Evolutionary conservation across 139 green algal species (phyloP).

Genomic region (Closterium sp.): DNA sequence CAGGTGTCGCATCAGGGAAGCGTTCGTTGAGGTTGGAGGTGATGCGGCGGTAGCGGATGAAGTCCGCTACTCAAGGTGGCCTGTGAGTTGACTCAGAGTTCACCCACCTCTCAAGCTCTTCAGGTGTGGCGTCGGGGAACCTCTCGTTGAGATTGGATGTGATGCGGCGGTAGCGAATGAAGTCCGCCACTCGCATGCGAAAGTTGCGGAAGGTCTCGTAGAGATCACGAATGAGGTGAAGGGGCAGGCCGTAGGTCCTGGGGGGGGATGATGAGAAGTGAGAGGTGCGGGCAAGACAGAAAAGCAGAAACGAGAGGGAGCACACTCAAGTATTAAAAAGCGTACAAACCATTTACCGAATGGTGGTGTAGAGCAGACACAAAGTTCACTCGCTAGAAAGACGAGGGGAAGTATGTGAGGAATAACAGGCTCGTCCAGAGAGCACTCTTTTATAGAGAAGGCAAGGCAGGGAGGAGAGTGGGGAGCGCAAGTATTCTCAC

Average conservation of each 20-base stretch:
- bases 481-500: too few relatives aligned
- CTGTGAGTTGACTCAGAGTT: not conserved
- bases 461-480: too few relatives aligned
- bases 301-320: too few relatives aligned
- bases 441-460: too few relatives aligned
- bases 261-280: too few relatives aligned
- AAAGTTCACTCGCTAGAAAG: too few relatives aligned
- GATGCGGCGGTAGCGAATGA: conserved; percentile 88
- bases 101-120: conserved; percentile 75
- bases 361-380: too few relatives aligned
- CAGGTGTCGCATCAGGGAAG: conserved; percentile 80
- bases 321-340: too few relatives aligned
- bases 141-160: conserved; percentile 88
- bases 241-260: conserved; percentile 86
- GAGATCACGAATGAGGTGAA: conserved; percentile 94
- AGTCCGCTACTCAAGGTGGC: conserved; percentile 76
- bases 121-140: conserved; percentile 81
- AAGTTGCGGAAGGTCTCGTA: conserved; percentile 97
- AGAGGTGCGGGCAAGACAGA: too few relatives aligned
- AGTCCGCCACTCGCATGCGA: conserved; percentile 76
- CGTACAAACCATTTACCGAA: too few relatives aligned
- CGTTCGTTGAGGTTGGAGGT: conserved; percentile 87
- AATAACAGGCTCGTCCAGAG: too few relatives aligned
- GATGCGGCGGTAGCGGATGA: conserved; percentile 88
- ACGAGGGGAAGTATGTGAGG: too few relatives aligned